phyloP scores from a whole-genome alignment of 768 basidiomycete species.

The Leccinum ochraceum region DNA sequence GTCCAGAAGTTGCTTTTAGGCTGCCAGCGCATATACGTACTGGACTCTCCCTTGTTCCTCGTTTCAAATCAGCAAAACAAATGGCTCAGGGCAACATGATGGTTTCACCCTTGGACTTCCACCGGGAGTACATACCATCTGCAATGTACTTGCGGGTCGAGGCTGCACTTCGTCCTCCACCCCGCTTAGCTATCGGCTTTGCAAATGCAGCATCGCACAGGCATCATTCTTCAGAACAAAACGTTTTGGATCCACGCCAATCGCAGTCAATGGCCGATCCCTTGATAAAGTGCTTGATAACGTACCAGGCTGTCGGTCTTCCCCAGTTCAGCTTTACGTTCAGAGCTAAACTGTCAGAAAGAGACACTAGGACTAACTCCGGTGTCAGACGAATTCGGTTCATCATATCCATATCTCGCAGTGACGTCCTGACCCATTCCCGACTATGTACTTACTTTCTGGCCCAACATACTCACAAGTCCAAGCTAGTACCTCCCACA shows the following conservation, averaged over 20 bases:
- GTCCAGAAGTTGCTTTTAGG: background rate
- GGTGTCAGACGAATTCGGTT: background rate
- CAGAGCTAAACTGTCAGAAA: background rate
- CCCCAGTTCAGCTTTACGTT: background rate
- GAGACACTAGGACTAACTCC: background rate
- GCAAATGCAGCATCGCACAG: background rate
- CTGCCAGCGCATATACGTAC: background rate
- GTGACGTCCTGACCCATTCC: conserved; percentile 10
- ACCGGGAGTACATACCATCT: no score
- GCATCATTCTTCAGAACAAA: background rate
- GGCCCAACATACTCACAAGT: background rate
- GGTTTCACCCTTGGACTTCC: no score
- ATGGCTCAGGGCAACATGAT: background rate
- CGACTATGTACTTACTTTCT: background rate
- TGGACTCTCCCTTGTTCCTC: no score
- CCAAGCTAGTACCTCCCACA: conserved; percentile 1
- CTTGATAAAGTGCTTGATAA: background rate
- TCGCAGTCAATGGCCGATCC: no score
- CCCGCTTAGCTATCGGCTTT: background rate
- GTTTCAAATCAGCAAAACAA: no score
- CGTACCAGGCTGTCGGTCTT: background rate
- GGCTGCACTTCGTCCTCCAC: background rate
- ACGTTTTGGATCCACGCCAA: conserved; percentile 4
- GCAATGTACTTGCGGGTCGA: no score
- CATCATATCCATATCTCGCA: background rate